These are phyloP conservation scores for Nitzschia sp. DNA, from an alignment of 108 stramenopile genomes.

Conservation along the genomic window DNA sequence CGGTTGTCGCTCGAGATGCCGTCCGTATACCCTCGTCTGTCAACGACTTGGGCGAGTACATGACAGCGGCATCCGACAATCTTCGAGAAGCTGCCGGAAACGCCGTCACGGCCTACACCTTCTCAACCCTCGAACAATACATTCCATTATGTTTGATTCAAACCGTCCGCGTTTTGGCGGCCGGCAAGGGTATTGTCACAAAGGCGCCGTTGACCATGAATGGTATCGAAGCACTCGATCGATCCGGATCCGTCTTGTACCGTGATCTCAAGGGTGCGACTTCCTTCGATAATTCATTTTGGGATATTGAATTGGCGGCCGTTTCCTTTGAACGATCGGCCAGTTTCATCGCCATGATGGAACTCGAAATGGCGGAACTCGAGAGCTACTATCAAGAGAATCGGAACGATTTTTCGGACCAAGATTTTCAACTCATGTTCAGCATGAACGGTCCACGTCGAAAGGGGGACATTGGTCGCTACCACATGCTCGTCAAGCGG, in stretches of 20 bases:
- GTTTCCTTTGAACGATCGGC: conserved; percentile 84
- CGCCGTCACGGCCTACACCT: conserved; percentile 78
- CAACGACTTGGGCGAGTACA: conserved; percentile 85
- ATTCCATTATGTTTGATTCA: conserved; percentile 83
- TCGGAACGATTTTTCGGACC: conserved; percentile 66
- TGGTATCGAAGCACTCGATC: conserved; percentile 81
- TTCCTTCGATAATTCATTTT: conserved; percentile 83
- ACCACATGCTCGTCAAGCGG: conserved; percentile 53
- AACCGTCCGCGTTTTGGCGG: conserved; percentile 75
- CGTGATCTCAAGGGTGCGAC: conserved; percentile 86
- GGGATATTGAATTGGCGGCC: conserved; percentile 85
- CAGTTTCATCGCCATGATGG: conserved; percentile 84
- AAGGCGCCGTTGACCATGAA: conserved; percentile 75
- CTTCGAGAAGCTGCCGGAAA: conserved; percentile 85
- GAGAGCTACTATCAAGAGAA: conserved; percentile 75
- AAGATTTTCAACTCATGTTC: conserved; percentile 85
- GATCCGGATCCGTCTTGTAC: conserved; percentile 84
- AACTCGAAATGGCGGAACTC: conserved; percentile 77
- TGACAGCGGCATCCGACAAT: conserved; percentile 78
- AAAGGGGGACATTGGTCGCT: conserved; percentile 68
- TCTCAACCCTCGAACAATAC: conserved; percentile 86
- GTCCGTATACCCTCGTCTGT: conserved; percentile 83
- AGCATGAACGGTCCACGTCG: conserved; percentile 75
- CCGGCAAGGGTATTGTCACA: conserved; percentile 55
- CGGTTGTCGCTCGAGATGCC: conserved; percentile 79